These are phyloP conservation scores for Escovopsis weberi DNA, from an alignment of 2,329 filamentous ascomycete species.

Conservation along the genomic window DNA sequence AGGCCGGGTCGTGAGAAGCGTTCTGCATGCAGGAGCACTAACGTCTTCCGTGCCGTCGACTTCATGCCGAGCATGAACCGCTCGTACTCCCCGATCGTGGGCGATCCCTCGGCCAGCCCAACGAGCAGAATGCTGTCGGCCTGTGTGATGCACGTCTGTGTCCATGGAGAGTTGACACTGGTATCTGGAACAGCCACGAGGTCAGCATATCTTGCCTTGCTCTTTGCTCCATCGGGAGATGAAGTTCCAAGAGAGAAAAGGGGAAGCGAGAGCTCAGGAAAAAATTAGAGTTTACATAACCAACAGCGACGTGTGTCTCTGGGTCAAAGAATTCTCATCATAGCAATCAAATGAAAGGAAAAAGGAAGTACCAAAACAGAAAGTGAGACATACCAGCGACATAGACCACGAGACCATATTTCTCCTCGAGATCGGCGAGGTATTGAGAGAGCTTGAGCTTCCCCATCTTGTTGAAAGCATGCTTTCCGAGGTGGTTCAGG, in stretches of 20 bases:
- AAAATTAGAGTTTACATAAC: slow-evolving; percentile 52
- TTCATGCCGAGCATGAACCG: slow-evolving; percentile 94
- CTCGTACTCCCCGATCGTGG: slow-evolving; percentile 89
- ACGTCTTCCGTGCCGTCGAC: slow-evolving; percentile 83
- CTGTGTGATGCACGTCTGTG: slow-evolving; percentile 92
- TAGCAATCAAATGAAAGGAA: slow-evolving; percentile 7
- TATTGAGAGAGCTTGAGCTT: slow-evolving; percentile 94
- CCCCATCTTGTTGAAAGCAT: slow-evolving; percentile 95
- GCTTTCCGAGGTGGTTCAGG: slow-evolving; percentile 82
- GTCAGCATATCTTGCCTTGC: slow-evolving; percentile 14
- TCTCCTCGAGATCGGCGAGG: slow-evolving; percentile 89
- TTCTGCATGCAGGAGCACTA: slow-evolving; percentile 81
- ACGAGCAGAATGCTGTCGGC: slow-evolving; percentile 93
- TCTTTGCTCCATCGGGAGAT: background rate
- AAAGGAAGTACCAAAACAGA: background rate
- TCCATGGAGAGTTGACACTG: slow-evolving; percentile 94
- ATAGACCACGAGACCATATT: slow-evolving; percentile 89
- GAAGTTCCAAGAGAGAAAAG: slow-evolving; percentile 3
- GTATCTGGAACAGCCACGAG: slow-evolving; percentile 50
- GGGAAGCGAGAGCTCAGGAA: slow-evolving; percentile 34
- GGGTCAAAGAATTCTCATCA: slow-evolving; percentile 40
- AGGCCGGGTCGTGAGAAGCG: slow-evolving; percentile 74
- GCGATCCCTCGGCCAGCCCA: slow-evolving; percentile 77
- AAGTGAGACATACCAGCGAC: slow-evolving; percentile 50
- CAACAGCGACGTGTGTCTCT: slow-evolving; percentile 39